Conservation (phyloP, 1,139 yeast genomes). For the Hansenula lynferdii region DNA sequence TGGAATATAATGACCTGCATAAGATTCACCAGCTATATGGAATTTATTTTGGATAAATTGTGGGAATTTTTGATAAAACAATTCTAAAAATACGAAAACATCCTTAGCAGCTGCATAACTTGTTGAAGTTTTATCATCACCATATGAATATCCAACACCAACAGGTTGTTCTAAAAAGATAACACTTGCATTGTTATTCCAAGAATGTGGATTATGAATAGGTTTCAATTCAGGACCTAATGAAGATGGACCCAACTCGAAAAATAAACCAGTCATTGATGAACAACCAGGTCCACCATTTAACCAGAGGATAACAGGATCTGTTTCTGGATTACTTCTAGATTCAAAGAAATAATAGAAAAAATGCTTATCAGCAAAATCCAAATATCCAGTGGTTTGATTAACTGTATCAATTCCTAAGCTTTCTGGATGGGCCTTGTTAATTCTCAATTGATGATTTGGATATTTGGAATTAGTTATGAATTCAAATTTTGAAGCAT, state of each 20-base stretch:
- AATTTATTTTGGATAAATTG: conserved; percentile 52
- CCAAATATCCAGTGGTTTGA: conserved; percentile 64
- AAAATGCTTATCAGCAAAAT: conserved; percentile 65
- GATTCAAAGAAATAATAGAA: conserved; percentile 78
- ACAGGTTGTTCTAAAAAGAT: conserved; percentile 73
- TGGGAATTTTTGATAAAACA: conserved; percentile 73
- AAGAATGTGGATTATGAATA: conserved; percentile 55
- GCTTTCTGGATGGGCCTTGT: conserved; percentile 36
- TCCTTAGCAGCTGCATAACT: conserved; percentile 70
- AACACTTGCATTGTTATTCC: conserved; percentile 68
- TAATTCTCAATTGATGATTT: conserved; percentile 38
- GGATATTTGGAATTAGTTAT: conserved; percentile 25
- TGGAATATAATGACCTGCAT: conserved; percentile 87
- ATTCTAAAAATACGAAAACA: conserved; percentile 71
- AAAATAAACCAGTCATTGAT: conserved; percentile 60
- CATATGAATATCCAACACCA: conserved; percentile 74
- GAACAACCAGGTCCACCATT: conserved; percentile 80
- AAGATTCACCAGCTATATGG: conserved; percentile 87
- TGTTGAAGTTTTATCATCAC: conserved; percentile 47
- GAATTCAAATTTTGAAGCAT: conserved; percentile 6
- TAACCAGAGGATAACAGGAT: conserved; percentile 65
- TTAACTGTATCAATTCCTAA: conserved; percentile 51
- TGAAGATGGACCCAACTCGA: conserved; percentile 63
- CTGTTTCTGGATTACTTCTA: conserved; percentile 58
- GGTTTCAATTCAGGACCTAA: conserved; percentile 47